Conservation (phyloP, 306 rosid species). For the Sesbania bispinosa region DNA sequence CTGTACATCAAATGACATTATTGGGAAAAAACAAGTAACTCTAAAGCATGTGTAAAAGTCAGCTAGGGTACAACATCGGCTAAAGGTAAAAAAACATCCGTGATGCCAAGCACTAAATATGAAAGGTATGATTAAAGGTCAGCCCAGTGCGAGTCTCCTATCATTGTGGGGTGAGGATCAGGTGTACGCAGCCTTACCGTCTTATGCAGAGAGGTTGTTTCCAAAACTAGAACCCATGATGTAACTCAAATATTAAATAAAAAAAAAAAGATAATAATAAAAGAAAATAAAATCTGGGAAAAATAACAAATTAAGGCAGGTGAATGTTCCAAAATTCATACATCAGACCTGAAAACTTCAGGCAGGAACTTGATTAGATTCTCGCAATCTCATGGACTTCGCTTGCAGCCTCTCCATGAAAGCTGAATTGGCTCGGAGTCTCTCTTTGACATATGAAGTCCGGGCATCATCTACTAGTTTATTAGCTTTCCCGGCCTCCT, state of each 20-base stretch:
- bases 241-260: not conserved
- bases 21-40: conserved; percentile 3
- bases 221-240: conserved; percentile 14
- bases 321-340: conserved; percentile 24
- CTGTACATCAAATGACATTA: conserved; percentile 28
- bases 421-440: conserved; percentile 70
- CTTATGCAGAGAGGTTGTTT: not conserved
- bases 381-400: conserved; percentile 53
- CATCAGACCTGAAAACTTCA: conserved; percentile 37
- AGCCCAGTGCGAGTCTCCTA: not conserved
- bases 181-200: not conserved
- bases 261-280: not conserved
- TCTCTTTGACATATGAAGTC: conserved; percentile 68
- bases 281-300: conserved; percentile 19
- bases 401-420: conserved; percentile 76
- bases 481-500: conserved; percentile 94
- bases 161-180: not conserved
- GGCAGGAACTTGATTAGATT: conserved; percentile 38
- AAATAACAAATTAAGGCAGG: conserved; percentile 9
- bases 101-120: conserved; percentile 9
- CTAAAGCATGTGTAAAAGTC: conserved; percentile 3
- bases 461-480: conserved; percentile 73
- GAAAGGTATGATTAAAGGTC: conserved; percentile 7
- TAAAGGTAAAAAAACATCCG: conserved; percentile 5
- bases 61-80: conserved; percentile 24